Base-by-base conservation (phyloP, 371 early-diverging fungal genomes). In the Dinochytrium kinnereticum region DNA sequence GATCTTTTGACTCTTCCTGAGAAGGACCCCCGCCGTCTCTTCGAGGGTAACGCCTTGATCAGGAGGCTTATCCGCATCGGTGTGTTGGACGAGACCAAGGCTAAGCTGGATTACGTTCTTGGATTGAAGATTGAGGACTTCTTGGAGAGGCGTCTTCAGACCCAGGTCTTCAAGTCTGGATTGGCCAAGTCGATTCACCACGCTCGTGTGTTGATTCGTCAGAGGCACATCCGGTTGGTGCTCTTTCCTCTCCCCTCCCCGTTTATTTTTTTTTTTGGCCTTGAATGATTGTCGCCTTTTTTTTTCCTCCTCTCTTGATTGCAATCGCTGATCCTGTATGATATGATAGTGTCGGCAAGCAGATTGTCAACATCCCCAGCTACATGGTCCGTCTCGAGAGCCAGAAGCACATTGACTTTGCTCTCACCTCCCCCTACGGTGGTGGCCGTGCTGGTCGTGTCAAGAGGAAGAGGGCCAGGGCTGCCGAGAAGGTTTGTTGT, bases 151-250 rank as follows among this genome's bases (percentile, higher is more conserved):
- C 94, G 99, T 82, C 94, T 99, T 78, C 99, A 99, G 90, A 97
- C 98, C 81, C 97, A 96, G 90, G 99, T 99, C 76, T 97, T 96
- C 94, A 96, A 96, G 92, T 90, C 93, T 71, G 99, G 99, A 76
- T 89, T 99, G 73, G 99, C 99, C 87, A 98, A 95, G 91, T 96
- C 96, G 75, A 95, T 99, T 81, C 99, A 99, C 91, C 98, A 99
- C 86, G 99, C 99, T 71, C 96, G 99, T 90, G 97, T 97, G 81
- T 87, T 99, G 81, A 99, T 99, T 88, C 93, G 94, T 79, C 97
- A 82, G 78, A 75, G 86, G 72, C 99, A 99, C 92, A 99, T 99
- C 86, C 94, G 94, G 89, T 90, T 78, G 50, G 78, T 77, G 3
- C 31, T 33, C 44, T 37, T 34, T 37, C n/a, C n/a, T n/a, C n/a